Conservation (phyloP, 805 yeast genomes). For the Tetrapisispora namnaoensis region DNA sequence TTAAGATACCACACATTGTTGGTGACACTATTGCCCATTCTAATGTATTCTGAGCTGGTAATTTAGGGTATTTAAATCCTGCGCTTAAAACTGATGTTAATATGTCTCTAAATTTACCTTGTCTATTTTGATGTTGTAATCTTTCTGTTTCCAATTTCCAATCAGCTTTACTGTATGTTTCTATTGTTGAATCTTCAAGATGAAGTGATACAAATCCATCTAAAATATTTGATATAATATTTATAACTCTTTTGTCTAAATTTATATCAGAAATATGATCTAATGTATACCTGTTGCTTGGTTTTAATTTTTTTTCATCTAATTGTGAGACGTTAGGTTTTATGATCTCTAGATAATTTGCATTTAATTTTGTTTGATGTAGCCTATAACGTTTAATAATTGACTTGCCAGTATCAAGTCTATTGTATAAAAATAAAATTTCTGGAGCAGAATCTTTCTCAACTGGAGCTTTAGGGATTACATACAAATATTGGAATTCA, state of each 20-base stretch:
- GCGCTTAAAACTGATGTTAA: slow-evolving; percentile 25
- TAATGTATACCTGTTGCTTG: slow-evolving; percentile 10
- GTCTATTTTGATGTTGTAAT: slow-evolving; percentile 12
- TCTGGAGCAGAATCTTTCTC: slow-evolving; percentile 25
- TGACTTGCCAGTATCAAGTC: slow-evolving; percentile 16
- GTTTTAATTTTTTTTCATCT: not conserved
- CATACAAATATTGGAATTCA: slow-evolving; percentile 16
- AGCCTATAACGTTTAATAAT: slow-evolving; percentile 21
- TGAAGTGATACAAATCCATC: slow-evolving; percentile 22
- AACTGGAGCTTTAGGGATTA: slow-evolving; percentile 20
- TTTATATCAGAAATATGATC: slow-evolving; percentile 9
- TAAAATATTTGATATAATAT: slow-evolving; percentile 21
- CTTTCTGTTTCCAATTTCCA: slow-evolving; percentile 23
- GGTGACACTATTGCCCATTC: slow-evolving; percentile 30
- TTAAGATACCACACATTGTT: slow-evolving; percentile 25
- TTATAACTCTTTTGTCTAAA: slow-evolving; percentile 11
- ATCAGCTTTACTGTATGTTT: slow-evolving; percentile 18
- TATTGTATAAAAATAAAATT: slow-evolving; percentile 19
- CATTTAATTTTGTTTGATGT: slow-evolving; percentile 13
- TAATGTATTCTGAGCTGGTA: slow-evolving; percentile 14
- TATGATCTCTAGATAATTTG: slow-evolving; percentile 13
- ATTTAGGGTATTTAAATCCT: slow-evolving; percentile 19
- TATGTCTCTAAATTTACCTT: slow-evolving; percentile 19
- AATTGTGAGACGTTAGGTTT: slow-evolving; percentile 7
- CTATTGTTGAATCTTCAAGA: slow-evolving; percentile 17